A percentile compares a stretch with the other conserved stretches of the same genome.
Evolutionary conservation across 371 early-diverging fungal genomes (phyloP).

Genomic region (Syncephalis fuscata): DNA sequence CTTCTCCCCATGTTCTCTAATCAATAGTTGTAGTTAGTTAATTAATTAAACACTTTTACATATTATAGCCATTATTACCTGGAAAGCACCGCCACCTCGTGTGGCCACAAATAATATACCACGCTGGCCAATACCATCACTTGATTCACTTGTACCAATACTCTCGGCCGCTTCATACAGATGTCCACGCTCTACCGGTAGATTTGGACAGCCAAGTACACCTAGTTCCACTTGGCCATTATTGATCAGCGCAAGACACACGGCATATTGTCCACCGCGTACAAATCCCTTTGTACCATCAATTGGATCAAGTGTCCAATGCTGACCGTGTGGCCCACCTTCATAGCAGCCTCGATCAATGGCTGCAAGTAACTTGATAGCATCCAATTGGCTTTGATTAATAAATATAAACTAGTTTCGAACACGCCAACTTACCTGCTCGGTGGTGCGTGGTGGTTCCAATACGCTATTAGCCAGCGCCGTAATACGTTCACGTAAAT

Average conservation of each 20-base stretch:
- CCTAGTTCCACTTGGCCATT: conserved; percentile 82
- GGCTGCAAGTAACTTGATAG: conserved; percentile 42
- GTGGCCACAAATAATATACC: conserved; percentile 72
- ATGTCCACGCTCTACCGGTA: conserved; percentile 23
- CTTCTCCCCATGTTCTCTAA: background rate
- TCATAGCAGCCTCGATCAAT: conserved; percentile 82
- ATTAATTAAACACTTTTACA: background rate
- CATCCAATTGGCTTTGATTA: too few species aligned
- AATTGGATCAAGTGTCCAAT: conserved; percentile 95
- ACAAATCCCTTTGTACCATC: conserved; percentile 92
- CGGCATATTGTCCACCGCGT: conserved; percentile 93
- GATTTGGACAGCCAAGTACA: conserved; percentile 90
- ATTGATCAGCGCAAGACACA: conserved; percentile 82
- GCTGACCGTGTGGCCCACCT: conserved; percentile 66
- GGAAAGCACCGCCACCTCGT: conserved; percentile 77
- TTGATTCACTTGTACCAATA: conserved; percentile 31
- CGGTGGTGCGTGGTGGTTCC: conserved; percentile 31
- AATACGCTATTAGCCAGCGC: conserved; percentile 62
- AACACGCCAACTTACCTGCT: conserved; percentile 29
- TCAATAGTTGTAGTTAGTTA: background rate
- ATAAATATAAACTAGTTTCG: background rate
- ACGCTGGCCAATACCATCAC: conserved; percentile 23
- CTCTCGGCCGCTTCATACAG: too few species aligned
- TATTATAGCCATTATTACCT: conserved; percentile 25
- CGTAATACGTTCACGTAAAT: conserved; percentile 54